These are phyloP conservation scores for Metschnikowia proteae DNA, from an alignment of 805 yeast species.

Conservation along the genomic window DNA sequence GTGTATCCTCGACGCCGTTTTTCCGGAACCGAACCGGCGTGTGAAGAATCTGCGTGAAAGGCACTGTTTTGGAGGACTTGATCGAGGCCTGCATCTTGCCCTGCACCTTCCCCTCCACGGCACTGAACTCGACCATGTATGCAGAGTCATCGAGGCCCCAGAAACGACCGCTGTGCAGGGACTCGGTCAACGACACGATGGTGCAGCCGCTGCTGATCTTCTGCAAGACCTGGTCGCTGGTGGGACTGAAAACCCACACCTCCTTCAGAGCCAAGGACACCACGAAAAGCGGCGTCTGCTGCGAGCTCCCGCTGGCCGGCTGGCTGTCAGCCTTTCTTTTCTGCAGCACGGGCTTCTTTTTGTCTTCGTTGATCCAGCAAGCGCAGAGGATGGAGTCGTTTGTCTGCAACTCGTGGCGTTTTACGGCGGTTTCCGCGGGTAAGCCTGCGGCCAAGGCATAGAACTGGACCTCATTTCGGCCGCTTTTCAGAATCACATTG, in stretches of 20 bases:
- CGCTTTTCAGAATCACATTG: constrained; percentile 39
- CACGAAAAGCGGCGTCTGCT: constrained; percentile 20
- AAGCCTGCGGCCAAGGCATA: constrained; percentile 19
- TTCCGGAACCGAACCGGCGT: constrained; percentile 6
- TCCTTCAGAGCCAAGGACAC: constrained; percentile 36
- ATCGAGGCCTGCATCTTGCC: constrained; percentile 2
- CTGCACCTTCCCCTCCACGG: constrained; percentile 24
- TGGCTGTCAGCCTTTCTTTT: constrained; percentile 5
- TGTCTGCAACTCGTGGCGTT: constrained; percentile 39
- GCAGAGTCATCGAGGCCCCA: constrained; percentile 23
- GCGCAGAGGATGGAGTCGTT: constrained; percentile 35
- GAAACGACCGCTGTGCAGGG: constrained; percentile 15
- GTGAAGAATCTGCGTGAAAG: constrained; percentile 19
- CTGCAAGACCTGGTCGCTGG: constrained; percentile 35
- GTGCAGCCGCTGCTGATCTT: constrained; percentile 27
- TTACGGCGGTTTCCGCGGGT: constrained; percentile 16
- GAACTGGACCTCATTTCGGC: constrained; percentile 46
- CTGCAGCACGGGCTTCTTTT: constrained; percentile 2
- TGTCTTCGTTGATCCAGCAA: constrained; percentile 32
- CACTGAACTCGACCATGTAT: constrained; percentile 19
- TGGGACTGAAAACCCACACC: constrained; percentile 43
- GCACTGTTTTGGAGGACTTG: constrained; percentile 14
- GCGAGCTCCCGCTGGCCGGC: constrained; percentile 1
- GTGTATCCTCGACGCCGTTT: constrained; percentile 10
- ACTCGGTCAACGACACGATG: constrained; percentile 15